These are phyloP conservation scores for Pythium aristosporum DNA, from an alignment of 352 stramenopile species.

Conservation along the genomic window DNA sequence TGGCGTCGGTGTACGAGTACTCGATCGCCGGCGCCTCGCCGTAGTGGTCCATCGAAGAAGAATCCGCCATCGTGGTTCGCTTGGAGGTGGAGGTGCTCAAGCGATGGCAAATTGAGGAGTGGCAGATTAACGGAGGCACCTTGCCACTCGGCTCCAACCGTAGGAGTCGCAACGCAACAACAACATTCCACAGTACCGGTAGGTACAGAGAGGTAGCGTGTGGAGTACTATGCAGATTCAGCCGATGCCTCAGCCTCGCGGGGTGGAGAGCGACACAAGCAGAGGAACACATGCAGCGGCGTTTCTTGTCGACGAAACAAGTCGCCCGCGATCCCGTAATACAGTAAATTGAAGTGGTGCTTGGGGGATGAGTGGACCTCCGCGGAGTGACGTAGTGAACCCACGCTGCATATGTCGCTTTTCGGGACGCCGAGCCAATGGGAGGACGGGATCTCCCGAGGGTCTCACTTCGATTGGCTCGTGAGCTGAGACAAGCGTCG, in stretches of 20 bases:
- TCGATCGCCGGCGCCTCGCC: too few species aligned
- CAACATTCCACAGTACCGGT: too few species aligned
- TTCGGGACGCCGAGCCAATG: neutral
- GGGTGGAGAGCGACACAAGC: neutral
- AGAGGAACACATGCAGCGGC: too few species aligned
- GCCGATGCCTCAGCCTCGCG: too few species aligned
- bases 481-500: conserved; percentile 1
- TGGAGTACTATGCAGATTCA: neutral
- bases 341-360: too few species aligned
- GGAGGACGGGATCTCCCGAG: neutral
- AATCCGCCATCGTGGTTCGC: conserved; percentile 7
- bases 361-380: too few species aligned
- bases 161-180: neutral
- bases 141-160: neutral
- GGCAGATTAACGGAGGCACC: neutral
- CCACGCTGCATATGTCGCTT: neutral
- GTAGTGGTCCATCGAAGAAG: neutral
- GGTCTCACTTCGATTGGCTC: conserved; percentile 5
- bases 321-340: neutral
- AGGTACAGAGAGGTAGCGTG: too few species aligned
- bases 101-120: conserved; percentile 23
- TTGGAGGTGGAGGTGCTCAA: conserved; percentile 25
- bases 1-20: too few species aligned
- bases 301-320: conserved; percentile 7
- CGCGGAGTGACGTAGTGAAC: neutral